Evolutionary conservation across 2,329 filamentous ascomycete genomes (phyloP), one percentile per base, ranked within the genome.

Genomic region (Beauveria asiatica): DNA sequence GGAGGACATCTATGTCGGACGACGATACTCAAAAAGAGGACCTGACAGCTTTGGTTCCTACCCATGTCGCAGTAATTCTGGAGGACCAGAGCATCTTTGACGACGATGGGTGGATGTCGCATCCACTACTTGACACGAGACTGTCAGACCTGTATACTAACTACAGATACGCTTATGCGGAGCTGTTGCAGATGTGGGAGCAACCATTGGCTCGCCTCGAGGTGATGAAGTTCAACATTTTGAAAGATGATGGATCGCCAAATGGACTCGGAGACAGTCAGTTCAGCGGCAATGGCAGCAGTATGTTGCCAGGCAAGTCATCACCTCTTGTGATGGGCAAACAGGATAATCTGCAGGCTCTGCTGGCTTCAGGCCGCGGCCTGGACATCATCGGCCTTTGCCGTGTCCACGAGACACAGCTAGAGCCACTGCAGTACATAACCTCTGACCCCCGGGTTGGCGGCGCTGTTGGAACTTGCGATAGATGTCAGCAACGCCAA

Each of bases 141-240:
- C 77, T 76, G n/a, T 70, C 73, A 5, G 69, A 75, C 3, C 69
- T 80, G 21, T 84, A 85, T 64, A 77, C 79, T n/a, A 77, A 75
- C 65, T 89, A 88, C 67, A 81, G 86, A 41, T 81, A 83, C 62
- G 78, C 81, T 1, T 89, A 89, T 65, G 84, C 85, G n/a, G 84
- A 87, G 70, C 80, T 88, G 72, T 76, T 89, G 3, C 85, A 85
- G 64, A 81, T 84, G 72, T 88, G 86, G 86, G 76, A 78, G 2
- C 80, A 85, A 60, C 84, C 84, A 0, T 72, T 88, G 5, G 78
- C 83, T 37, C 78, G 85, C 19, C 77, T 88, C 1, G 86, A 89
- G 68, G 81, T 89, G 30, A 78, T 88, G 72, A 88, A 89, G 67
- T 88, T 88, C 67, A 87, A 87, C 63, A 79, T 83, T 4, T 73